phyloP scores from a whole-genome alignment of 177 flowering plant genomes.

The Vitis hybrid region DNA sequence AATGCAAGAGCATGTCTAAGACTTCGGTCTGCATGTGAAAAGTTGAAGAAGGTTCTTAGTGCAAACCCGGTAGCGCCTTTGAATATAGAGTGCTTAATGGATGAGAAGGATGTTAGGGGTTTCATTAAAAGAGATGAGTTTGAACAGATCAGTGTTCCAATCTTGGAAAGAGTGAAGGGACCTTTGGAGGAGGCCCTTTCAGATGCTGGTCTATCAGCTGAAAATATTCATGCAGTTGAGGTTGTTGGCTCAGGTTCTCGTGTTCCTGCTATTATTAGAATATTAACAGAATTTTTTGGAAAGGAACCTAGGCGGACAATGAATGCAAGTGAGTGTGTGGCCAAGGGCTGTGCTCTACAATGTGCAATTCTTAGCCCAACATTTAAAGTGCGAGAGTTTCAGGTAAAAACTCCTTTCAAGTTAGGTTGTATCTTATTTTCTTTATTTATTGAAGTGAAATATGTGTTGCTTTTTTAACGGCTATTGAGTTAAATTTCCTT shows the following conservation, averaged over 20 bases:
- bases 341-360: constrained; percentile 80
- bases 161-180: constrained; percentile 81
- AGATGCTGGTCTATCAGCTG: constrained; percentile 71
- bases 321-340: constrained; percentile 99
- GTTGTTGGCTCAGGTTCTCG: constrained; percentile 95
- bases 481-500: too few species aligned
- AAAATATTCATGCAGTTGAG: constrained; percentile 77
- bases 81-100: constrained; percentile 93
- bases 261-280: constrained; percentile 80
- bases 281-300: constrained; percentile 80
- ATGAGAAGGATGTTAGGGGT: constrained; percentile 92
- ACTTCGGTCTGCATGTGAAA: constrained; percentile 80
- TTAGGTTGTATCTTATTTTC: not conserved
- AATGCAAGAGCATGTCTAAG: constrained; percentile 86
- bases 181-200: constrained; percentile 84
- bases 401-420: constrained; percentile 40
- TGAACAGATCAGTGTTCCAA: constrained; percentile 77
- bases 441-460: not conserved
- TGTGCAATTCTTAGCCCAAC: constrained; percentile 98
- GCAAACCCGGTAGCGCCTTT: constrained; percentile 91
- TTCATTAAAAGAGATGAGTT: constrained; percentile 87
- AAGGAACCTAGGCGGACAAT: constrained; percentile 95
- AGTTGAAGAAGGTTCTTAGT: constrained; percentile 88
- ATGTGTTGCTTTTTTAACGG: too few species aligned
- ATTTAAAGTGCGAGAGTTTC: constrained; percentile 91